Evolutionary conservation across 148 eudicot genomes (phyloP).

Genomic region (Gaultheria prostrata): DNA sequence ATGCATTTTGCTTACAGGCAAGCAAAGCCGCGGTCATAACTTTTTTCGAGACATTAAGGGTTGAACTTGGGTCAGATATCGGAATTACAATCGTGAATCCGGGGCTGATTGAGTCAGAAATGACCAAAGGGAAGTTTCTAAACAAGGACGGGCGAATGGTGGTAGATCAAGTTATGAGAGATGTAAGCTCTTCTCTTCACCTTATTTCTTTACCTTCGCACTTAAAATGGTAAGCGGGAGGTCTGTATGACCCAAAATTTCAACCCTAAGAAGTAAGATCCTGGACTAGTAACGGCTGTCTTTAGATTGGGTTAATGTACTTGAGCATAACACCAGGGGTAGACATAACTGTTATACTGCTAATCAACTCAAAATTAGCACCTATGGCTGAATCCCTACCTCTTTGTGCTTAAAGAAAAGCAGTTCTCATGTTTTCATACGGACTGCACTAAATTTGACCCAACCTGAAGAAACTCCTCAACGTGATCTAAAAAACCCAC

Average conservation of each 20-base stretch:
- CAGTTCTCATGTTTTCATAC: neutral
- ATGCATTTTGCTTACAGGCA: neutral
- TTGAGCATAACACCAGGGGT: neutral
- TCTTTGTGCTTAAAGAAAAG: neutral
- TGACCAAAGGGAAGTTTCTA: slow-evolving; percentile 9
- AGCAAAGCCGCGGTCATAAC: neutral
- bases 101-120: neutral
- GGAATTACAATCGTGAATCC: neutral
- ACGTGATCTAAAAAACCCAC: neutral
- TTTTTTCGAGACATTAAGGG: neutral
- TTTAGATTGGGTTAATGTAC: neutral
- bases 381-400: neutral
- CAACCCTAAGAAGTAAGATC: neutral
- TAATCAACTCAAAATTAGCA: neutral
- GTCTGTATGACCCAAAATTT: neutral
- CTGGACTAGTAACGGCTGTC: neutral
- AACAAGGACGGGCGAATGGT: slow-evolving; percentile 1
- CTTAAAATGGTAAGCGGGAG: neutral
- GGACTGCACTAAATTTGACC: neutral
- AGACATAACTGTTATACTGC: no score
- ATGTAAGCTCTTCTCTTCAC: neutral
- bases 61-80: neutral
- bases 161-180: neutral
- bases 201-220: neutral
- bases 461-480: neutral